A percentile compares a stretch with the other conserved stretches of the same genome.
These are phyloP conservation scores for Volvox africanus DNA, from an alignment of 139 green algal genomes.

Conservation along the genomic window DNA sequence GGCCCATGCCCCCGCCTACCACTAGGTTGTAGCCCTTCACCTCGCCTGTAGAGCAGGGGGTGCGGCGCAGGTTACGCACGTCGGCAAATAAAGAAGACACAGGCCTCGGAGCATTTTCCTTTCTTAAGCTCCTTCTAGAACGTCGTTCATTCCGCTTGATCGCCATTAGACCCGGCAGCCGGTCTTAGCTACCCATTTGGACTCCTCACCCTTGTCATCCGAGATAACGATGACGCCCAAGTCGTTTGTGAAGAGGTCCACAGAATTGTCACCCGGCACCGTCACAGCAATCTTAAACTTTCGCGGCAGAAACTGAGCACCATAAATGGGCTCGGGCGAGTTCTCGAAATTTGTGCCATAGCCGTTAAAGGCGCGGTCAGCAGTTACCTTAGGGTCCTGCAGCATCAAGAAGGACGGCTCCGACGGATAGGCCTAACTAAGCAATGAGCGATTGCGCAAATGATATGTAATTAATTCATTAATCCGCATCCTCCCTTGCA, in stretches of 20 bases:
- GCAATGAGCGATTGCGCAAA: no score
- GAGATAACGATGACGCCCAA: slow-evolving; percentile 90
- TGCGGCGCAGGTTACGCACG: no score
- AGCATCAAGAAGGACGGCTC: neutral
- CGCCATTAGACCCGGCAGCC: no score
- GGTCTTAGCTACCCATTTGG: no score
- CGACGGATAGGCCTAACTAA: no score
- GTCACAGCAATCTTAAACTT: slow-evolving; percentile 99
- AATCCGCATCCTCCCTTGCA: no score
- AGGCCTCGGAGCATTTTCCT: no score
- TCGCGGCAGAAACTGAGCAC: slow-evolving; percentile 93
- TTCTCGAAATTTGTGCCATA: slow-evolving; percentile 97
- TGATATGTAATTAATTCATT: no score
- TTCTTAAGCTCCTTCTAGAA: no score
- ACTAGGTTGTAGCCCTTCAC: slow-evolving; percentile 92
- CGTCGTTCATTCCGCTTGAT: no score
- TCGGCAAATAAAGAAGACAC: no score
- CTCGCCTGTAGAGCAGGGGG: slow-evolving; percentile 14
- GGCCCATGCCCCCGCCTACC: slow-evolving; percentile 96
- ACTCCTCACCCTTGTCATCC: slow-evolving; percentile 73
- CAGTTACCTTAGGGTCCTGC: slow-evolving; percentile 91
- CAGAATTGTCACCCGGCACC: slow-evolving; percentile 93
- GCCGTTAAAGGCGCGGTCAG: slow-evolving; percentile 87
- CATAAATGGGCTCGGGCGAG: slow-evolving; percentile 98
- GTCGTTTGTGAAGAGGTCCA: slow-evolving; percentile 99